Evolutionary conservation across 257 asterid genomes (phyloP), one percentile per base, ranked within the genome.

Genomic region (Przewalskia tangutica): DNA sequence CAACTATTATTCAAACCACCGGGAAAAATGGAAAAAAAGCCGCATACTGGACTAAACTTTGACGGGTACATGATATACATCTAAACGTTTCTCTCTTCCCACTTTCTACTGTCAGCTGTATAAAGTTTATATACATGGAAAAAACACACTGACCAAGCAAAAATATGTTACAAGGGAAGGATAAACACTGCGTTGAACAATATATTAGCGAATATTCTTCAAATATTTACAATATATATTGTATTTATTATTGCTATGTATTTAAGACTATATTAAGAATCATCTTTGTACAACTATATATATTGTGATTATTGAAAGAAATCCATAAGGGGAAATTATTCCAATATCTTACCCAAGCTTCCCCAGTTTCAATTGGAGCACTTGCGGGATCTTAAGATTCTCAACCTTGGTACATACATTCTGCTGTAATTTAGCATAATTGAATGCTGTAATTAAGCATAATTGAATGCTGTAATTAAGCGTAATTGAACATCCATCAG

Each of bases 51-150:
- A 84, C 86, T 27, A 76, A 85, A 23, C 44, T 38, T 11, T 32
- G 70, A 51, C 5, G 63, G 81, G 67, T 82, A 71, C 85, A 83
- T 50, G 64, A 81, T 42, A 81, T 81, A 83, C 85, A 65, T 77
- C 59, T 80, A 60, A 23, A 23, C 56, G 60, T n/a, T 58, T 81
- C 51, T 80, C 85, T 42, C 62, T 76, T 83, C 63, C 51, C 75
- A 56, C 64, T n/a, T 70, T 56, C 48, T 70, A 46, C 46, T 18
- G 84, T 83, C 84, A 83, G 84, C 59, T 82, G 83, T 80, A 86
- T 87, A 64, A 58, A 85, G 55, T 80, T 20, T 79, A 86, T 89
- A 38, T 89, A 87, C 92, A 88, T 65, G 65, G 80, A 73, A 73
- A 12, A 83, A 82, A 66, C 85, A 81, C 84, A 84, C 86, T 71